These are phyloP conservation scores for Phialophora macrospora DNA, from an alignment of 2,329 filamentous ascomycete species.

Conservation along the genomic window DNA sequence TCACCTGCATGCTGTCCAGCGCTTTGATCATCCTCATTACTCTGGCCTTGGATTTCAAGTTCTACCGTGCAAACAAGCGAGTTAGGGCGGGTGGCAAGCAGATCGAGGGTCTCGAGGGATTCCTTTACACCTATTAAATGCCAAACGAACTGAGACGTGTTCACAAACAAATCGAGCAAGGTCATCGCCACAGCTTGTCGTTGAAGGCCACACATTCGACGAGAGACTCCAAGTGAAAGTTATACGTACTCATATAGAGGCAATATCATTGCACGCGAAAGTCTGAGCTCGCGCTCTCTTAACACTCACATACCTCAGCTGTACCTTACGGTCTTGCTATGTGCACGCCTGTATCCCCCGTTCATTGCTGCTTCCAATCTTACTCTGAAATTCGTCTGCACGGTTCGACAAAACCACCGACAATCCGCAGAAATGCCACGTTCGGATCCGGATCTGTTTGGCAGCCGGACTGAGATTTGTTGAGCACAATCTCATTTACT, in stretches of 20 bases:
- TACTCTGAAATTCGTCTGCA: background rate
- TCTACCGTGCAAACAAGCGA: constrained; percentile 37
- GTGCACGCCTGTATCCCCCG: background rate
- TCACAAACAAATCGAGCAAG: background rate
- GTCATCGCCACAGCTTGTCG: background rate
- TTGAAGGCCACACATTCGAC: background rate
- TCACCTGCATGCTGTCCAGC: constrained; percentile 36
- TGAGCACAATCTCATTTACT: background rate
- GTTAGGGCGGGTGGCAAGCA: constrained; percentile 34
- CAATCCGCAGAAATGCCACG: background rate
- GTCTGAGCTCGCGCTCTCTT: background rate
- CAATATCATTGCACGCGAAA: constrained; percentile 2
- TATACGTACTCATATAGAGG: background rate
- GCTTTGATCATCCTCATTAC: constrained; percentile 38
- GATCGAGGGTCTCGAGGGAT: constrained; percentile 35
- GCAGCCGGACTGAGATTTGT: background rate
- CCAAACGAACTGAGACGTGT: background rate
- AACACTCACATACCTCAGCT: background rate
- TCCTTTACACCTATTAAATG: constrained; percentile 35
- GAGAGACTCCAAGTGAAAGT: background rate
- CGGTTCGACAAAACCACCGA: background rate
- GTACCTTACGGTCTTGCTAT: background rate
- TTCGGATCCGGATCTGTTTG: constrained; percentile 2
- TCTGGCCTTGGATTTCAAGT: constrained; percentile 37
- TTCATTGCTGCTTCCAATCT: background rate